Percentiles rank a stretch among this genome's conserved stretches.
Evolutionary conservation across 176 grass and related monocot species (phyloP).

Genomic region (Oryza coarctata): DNA sequence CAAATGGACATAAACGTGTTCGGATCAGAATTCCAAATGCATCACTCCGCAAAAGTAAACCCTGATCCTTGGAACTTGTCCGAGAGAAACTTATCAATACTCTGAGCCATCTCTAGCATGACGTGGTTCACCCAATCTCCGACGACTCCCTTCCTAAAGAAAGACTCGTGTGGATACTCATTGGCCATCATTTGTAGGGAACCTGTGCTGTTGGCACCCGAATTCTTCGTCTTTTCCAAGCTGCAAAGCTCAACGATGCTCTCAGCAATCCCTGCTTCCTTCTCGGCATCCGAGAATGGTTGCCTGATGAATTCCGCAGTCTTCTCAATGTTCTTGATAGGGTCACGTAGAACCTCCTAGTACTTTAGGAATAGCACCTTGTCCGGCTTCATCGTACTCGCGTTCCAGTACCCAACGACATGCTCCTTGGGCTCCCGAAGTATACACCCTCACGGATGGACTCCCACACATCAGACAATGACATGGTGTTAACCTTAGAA

Average conservation of each 20-base stretch:
- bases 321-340: not conserved
- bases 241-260: slow-evolving; percentile 12
- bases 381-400: not conserved
- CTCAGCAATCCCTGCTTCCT: not conserved
- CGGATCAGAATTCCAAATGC: too few relatives aligned
- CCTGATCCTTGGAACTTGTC: too few relatives aligned
- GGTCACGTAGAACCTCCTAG: slow-evolving; percentile 17
- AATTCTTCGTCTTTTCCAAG: not conserved
- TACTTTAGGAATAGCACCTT: slow-evolving; percentile 25
- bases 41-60: too few relatives aligned
- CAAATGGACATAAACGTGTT: too few relatives aligned
- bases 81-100: not conserved
- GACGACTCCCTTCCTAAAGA: slow-evolving; percentile 4
- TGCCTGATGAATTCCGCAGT: slow-evolving; percentile 7
- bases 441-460: not conserved
- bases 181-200: too few relatives aligned
- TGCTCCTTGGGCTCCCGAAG: not conserved
- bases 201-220: not conserved
- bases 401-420: not conserved
- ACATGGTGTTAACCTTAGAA: not conserved
- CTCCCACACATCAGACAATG: not conserved
- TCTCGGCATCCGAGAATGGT: slow-evolving; percentile 10
- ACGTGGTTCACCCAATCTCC: not conserved
- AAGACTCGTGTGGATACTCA: not conserved
- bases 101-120: not conserved